Base-by-base conservation (phyloP, 2,329 filamentous ascomycete genomes). In the Cryphonectria nitschkei region DNA sequence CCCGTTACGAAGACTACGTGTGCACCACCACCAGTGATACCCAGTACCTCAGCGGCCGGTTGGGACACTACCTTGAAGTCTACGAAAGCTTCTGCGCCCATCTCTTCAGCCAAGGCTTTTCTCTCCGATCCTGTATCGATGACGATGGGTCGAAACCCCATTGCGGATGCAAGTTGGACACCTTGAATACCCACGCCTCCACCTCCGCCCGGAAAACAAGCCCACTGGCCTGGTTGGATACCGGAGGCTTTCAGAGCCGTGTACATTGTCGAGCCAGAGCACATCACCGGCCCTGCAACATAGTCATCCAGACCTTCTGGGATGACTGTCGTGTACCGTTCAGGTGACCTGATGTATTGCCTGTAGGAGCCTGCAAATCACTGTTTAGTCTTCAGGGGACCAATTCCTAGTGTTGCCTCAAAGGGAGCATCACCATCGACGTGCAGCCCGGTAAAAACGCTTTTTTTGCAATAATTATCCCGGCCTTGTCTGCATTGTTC, bases 201-300 rank as follows among this genome's bases (percentile, higher is more conserved):
- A 11, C 87, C 87, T 0, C 84, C 85, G 22, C 86, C 86, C 4
- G 85, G 84, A 73, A 88, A 87, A 22, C 85, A 83, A 0, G 85
- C 84, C 84, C 85, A 89, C 65, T 88, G 80, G 13, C 86, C 85
- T 0, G 86, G 79, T 70, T 80, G 80, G 4, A 88, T 78, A 1
- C 80, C 81, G 0, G 84, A 85, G 56, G 87, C 84, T 16, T 84
- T 81, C 65, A 90, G 79, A 2, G 87, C 85, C 2, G 85, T 83
- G 76, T 89, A 88, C 72, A 89, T 86, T 1, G 88, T 90, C 8
- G 83, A 84, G 0, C 85, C 86, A 60, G 81, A 84, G 78, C 88
- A 90, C 86, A 90, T 89, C 70, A 90, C 84, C 0, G 88, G 88
- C 0, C 84, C 88, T 2, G 87, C 88, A 22, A 88, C 75, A 75